These are phyloP conservation scores for Talaromyces thailandensis DNA, from an alignment of 495 filamentous ascomycete genomes.

Conservation along the genomic window DNA sequence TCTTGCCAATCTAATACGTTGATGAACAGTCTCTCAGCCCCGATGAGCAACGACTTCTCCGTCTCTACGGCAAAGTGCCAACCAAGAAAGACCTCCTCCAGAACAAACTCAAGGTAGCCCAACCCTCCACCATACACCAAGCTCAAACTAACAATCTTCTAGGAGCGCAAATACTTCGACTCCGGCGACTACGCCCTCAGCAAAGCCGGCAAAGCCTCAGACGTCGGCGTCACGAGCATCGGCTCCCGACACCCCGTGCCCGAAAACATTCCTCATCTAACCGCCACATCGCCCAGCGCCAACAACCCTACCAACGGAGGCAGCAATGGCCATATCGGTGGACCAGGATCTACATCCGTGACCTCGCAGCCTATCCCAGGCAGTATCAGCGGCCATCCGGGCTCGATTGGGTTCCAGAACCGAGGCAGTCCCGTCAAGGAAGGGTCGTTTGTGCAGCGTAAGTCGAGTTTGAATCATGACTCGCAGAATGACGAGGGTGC, in stretches of 20 bases:
- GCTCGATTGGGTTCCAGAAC: constrained; percentile 44
- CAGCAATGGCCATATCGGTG: constrained; percentile 32
- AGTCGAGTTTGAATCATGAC: constrained; percentile 1
- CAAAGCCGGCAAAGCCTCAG: constrained; percentile 94
- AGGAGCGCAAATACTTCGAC: constrained; percentile 99
- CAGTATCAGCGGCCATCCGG: constrained; percentile 36
- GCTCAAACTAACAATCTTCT: not conserved
- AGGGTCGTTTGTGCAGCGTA: constrained; percentile 66
- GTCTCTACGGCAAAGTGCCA: constrained; percentile 93
- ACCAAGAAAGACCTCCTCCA: constrained; percentile 93
- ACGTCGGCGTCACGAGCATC: constrained; percentile 86
- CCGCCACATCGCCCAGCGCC: constrained; percentile 59
- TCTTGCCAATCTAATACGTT: not conserved
- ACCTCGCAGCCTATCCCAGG: constrained; percentile 30
- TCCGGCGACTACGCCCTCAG: constrained; percentile 95
- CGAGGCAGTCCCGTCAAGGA: constrained; percentile 84
- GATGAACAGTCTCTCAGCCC: constrained; percentile 63
- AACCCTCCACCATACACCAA: not conserved
- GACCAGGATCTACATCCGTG: constrained; percentile 1
- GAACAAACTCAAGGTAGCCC: constrained; percentile 78
- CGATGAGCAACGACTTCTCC: constrained; percentile 92
- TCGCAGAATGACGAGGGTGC: constrained; percentile 44
- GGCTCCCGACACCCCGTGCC: constrained; percentile 91
- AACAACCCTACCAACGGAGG: constrained; percentile 28
- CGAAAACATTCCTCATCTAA: constrained; percentile 90